phyloP scores from a whole-genome alignment of 345 rosid genomes.

The Pistacia integerrima region DNA sequence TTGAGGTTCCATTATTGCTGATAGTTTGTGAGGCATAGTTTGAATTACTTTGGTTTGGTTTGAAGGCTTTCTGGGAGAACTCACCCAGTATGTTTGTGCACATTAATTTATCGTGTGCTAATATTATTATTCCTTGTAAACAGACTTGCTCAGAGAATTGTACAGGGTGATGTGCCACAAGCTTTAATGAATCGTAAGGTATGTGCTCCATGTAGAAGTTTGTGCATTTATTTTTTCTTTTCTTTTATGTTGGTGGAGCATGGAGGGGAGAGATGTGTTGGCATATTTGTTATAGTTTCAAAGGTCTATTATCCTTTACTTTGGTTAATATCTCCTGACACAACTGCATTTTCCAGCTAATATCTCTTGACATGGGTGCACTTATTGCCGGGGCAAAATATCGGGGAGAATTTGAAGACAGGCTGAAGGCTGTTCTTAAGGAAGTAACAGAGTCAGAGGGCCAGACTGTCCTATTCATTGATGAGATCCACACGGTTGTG shows the following conservation, averaged over 20 bases:
- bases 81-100: not conserved
- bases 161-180: conserved; percentile 98
- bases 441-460: conserved; percentile 98
- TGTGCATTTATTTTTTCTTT: not conserved
- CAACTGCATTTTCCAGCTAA: conserved; percentile 50
- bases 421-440: conserved; percentile 92
- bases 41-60: not conserved
- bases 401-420: conserved; percentile 98
- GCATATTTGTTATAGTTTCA: not conserved
- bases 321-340: conserved; percentile 11
- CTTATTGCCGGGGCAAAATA: conserved; percentile 98
- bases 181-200: conserved; percentile 98
- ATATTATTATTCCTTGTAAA: conserved; percentile 19
- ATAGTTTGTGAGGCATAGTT: not conserved
- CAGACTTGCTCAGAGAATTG: conserved; percentile 99
- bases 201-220: conserved; percentile 20
- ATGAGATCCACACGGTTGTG: conserved; percentile 98
- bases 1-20: conserved; percentile 11
- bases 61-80: not conserved
- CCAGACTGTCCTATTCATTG: conserved; percentile 87
- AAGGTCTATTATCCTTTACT: not conserved
- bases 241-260: not conserved
- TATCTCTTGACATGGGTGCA: conserved; percentile 99
- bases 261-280: not conserved
- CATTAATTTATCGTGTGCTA: not conserved